Conservation (phyloP, 116 monocot species). For the Zostera marina region DNA sequence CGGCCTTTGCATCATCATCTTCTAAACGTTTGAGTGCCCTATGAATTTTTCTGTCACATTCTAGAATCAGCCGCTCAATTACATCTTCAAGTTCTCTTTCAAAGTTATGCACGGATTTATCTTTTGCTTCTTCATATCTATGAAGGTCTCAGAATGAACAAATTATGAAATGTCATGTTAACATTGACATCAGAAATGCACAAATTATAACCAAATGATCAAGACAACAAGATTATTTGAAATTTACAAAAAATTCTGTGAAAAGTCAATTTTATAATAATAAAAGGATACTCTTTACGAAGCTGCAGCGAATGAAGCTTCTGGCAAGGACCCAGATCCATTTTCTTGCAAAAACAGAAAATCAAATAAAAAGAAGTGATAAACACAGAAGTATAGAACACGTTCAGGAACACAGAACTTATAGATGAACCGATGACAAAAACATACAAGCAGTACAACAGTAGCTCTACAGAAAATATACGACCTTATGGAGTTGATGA, state of each 20-base stretch:
- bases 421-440: neutral
- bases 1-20: conserved; percentile 96
- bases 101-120: conserved; percentile 61
- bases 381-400: no score
- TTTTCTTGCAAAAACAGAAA: conserved; percentile 21
- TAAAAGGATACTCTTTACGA: conserved; percentile 91
- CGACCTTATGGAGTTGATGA: no score
- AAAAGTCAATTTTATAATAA: neutral
- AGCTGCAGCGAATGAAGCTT: conserved; percentile 87
- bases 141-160: conserved; percentile 25
- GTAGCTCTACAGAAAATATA: neutral
- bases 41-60: conserved; percentile 97
- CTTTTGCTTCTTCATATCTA: conserved; percentile 91
- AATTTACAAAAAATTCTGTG: no score
- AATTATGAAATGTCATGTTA: neutral
- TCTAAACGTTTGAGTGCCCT: conserved; percentile 85
- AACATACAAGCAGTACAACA: neutral
- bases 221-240: no score
- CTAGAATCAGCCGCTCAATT: conserved; percentile 85
- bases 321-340: conserved; percentile 93
- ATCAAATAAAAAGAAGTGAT: neutral
- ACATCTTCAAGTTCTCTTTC: conserved; percentile 90
- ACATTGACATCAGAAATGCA: no score
- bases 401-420: no score
- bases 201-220: no score